Conservation (phyloP, 331 rosid species). For the Malus hybrid region DNA sequence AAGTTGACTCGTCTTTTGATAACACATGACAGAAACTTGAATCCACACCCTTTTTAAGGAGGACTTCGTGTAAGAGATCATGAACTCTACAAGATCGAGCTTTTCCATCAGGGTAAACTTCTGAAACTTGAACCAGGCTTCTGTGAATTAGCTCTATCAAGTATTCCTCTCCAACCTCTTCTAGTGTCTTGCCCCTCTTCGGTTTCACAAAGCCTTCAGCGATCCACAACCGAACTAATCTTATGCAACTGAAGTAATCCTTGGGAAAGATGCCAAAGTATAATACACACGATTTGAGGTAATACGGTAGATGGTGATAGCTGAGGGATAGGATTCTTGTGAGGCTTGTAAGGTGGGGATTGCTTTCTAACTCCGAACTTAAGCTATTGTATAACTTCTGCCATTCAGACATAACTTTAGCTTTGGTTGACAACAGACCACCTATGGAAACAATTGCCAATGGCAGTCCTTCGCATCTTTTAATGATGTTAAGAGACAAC, state of each 20-base stretch:
- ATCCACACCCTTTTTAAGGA: not conserved
- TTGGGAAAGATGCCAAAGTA: constrained; percentile 18
- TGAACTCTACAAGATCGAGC: not conserved
- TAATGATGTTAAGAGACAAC: not conserved
- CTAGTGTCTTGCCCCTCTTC: not conserved
- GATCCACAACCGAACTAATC: constrained; percentile 15
- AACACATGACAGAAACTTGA: constrained; percentile 6
- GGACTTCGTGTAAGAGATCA: constrained; percentile 1
- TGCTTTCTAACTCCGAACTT: not conserved
- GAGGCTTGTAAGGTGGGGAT: constrained; percentile 7
- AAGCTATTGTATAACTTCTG: not conserved
- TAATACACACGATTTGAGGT: constrained; percentile 7
- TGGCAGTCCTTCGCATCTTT: constrained; percentile 17
- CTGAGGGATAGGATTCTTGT: constrained; percentile 7
- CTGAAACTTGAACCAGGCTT: constrained; percentile 17
- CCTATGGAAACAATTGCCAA: constrained; percentile 14
- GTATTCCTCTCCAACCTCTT: constrained; percentile 10
- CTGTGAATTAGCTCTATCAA: constrained; percentile 9
- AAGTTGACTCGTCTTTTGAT: not conserved
- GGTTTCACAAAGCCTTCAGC: not conserved
- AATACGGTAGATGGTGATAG: constrained; percentile 13
- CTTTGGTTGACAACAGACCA: constrained; percentile 17
- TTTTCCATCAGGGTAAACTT: not conserved
- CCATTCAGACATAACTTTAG: constrained; percentile 12
- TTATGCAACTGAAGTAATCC: constrained; percentile 2